phyloP scores from a whole-genome alignment of 805 yeast species.

The Starmerella vaccinii region DNA sequence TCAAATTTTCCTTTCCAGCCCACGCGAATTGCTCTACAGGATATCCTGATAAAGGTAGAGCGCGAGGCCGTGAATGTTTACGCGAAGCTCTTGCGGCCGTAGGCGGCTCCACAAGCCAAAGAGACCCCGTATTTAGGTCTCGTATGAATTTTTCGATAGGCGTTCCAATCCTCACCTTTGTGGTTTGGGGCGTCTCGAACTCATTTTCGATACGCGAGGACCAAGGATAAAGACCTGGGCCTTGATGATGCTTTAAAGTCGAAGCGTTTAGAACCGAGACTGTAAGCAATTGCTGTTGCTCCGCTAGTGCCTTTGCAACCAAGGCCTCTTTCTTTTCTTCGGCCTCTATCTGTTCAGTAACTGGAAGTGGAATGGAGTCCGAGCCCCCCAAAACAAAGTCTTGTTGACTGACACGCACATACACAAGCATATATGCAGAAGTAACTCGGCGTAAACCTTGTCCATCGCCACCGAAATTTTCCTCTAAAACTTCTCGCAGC shows the following conservation, averaged over 20 bases:
- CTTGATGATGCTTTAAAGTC: constrained; percentile 13
- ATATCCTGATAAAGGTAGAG: background rate
- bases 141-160: constrained; percentile 5
- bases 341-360: constrained; percentile 51
- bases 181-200: constrained; percentile 6
- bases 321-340: constrained; percentile 51
- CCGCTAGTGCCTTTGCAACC: constrained; percentile 53
- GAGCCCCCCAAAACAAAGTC: constrained; percentile 44
- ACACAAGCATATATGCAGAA: constrained; percentile 94
- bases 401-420: constrained; percentile 56
- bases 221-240: constrained; percentile 18
- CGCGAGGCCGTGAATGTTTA: background rate
- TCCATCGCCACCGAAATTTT: constrained; percentile 71
- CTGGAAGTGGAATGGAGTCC: constrained; percentile 52
- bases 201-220: constrained; percentile 8
- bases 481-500: constrained; percentile 74
- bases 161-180: constrained; percentile 18
- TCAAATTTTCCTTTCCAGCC: constrained; percentile 14
- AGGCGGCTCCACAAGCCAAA: constrained; percentile 17
- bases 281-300: constrained; percentile 38
- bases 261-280: constrained; percentile 10
- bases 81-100: background rate
- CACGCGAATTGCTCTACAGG: constrained; percentile 16
- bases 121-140: constrained; percentile 13
- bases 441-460: constrained; percentile 62